Evolutionary conservation across 345 rosid species (phyloP), one percentile per base, ranked within the genome.

Genomic region (Citrus inodora): DNA sequence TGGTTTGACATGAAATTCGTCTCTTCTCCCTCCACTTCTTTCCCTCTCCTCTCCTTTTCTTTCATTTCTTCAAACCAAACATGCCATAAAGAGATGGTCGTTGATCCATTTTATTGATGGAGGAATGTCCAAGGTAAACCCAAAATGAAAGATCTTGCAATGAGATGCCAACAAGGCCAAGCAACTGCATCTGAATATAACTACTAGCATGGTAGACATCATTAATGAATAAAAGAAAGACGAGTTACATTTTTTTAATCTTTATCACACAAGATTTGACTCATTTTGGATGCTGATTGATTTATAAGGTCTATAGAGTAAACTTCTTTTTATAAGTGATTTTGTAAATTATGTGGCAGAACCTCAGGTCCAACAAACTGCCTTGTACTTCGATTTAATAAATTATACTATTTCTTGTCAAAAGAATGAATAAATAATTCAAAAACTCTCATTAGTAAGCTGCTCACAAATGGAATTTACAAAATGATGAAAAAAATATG

Each of bases 51-150:
- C 51, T 46, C 51, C 16, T 13, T 6, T 42, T 3, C 51, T 42
- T 46, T 46, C 51, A 46, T 46, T 46, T 46, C 17, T 3, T 46
- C 51, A 46, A 46, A 46, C 51, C 51, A 46, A 46, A 13, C 51
- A 46, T 46, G 51, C 51, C 51, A 46, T 30, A 40, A 60, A 11
- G 25, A 73, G 59, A 25, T 74, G 17, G 70, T 38, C 25, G 4
- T 42, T 61, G 35, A 19, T 46, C 24, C 25, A 42, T 74, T 62
- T 7, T 37, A 32, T 76, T 55, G 25, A 53, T 19, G 24, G 51
- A 7, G 22, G 25, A 67, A 67, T 51, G 32, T 63, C 8, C 62
- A 78, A 62, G 81, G 53, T 32, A 78, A n/a, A 71, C 40, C 24
- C 53, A 42, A 28, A 22, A 61, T 30, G 59, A 70, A 70, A 51